Evolutionary conservation across 495 filamentous ascomycete genomes (phyloP).

Genomic region (Aspergillus ellipticus): DNA sequence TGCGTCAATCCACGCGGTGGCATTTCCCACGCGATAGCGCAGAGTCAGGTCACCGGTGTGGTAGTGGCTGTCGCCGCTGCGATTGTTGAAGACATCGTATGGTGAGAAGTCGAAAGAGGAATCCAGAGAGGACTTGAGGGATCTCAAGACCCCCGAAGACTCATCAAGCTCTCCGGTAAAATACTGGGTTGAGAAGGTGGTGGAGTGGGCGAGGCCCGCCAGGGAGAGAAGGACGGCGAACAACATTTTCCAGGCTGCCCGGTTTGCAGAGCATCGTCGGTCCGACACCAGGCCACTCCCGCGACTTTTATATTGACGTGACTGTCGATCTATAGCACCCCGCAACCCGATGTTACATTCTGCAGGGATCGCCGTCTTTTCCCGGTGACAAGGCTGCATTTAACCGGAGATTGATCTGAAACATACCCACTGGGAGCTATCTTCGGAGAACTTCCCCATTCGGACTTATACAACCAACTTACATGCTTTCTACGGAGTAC

Average conservation of each 20-base stretch:
- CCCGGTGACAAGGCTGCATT: not conserved
- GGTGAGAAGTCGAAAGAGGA: slow-evolving; percentile 46
- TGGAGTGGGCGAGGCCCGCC: not conserved
- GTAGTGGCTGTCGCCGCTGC: slow-evolving; percentile 44
- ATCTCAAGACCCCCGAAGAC: slow-evolving; percentile 34
- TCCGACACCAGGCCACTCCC: not conserved
- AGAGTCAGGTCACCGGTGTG: slow-evolving; percentile 51
- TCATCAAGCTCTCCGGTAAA: slow-evolving; percentile 20
- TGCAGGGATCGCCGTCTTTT: not conserved
- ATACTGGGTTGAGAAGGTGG: not conserved
- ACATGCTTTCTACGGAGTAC: no score
- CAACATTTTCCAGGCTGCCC: no score
- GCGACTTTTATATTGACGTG: not conserved
- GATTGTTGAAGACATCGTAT: slow-evolving; percentile 34
- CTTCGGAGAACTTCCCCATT: not conserved
- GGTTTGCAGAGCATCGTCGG: not conserved
- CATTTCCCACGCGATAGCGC: slow-evolving; percentile 35
- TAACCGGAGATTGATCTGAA: not conserved
- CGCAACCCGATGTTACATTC: not conserved
- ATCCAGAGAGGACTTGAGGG: slow-evolving; percentile 29
- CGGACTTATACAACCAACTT: no score
- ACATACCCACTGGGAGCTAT: not conserved
- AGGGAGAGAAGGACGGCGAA: not conserved
- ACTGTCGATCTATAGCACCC: not conserved
- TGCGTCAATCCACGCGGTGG: slow-evolving; percentile 1